A percentile compares a stretch with the other conserved stretches of the same genome.
These are phyloP conservation scores for Nemania bipapillata DNA, from an alignment of 2,329 filamentous ascomycete species.

Conservation along the genomic window DNA sequence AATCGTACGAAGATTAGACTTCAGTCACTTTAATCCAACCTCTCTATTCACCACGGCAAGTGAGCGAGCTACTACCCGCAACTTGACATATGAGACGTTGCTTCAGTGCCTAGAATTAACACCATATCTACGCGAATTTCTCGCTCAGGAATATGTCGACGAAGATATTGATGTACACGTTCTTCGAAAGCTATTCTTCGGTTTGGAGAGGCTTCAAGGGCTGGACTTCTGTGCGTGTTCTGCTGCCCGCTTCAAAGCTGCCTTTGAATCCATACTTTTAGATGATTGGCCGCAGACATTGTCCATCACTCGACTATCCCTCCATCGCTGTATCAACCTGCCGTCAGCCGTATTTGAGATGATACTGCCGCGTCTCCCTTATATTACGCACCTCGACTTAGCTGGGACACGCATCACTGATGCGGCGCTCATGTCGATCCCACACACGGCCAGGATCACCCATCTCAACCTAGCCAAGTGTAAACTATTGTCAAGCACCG, in stretches of 20 bases:
- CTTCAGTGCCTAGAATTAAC: conserved; percentile 76
- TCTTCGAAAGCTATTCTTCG: conserved; percentile 75
- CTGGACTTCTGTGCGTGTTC: conserved; percentile 83
- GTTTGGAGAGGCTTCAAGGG: conserved; percentile 71
- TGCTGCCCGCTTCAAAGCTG: conserved; percentile 71
- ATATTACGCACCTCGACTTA: conserved; percentile 81
- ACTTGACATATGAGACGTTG: conserved; percentile 78
- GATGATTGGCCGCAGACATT: conserved; percentile 66
- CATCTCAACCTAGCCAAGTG: conserved; percentile 84
- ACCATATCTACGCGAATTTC: conserved; percentile 79
- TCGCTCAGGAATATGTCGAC: conserved; percentile 83
- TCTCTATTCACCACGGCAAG: conserved; percentile 79
- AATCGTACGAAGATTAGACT: conserved; percentile 81
- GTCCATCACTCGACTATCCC: conserved; percentile 73
- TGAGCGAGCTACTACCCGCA: conserved; percentile 78
- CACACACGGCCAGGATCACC: conserved; percentile 75
- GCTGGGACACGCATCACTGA: conserved; percentile 81
- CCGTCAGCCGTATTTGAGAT: conserved; percentile 73
- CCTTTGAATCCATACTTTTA: conserved; percentile 68
- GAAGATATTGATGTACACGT: conserved; percentile 77
- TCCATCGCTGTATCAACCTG: conserved; percentile 82
- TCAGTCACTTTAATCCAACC: conserved; percentile 85
- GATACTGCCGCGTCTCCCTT: conserved; percentile 74
- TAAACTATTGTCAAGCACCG: conserved; percentile 72
- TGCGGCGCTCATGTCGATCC: conserved; percentile 74